Evolutionary conservation across 129 eudicot genomes (phyloP), one percentile per base, ranked within the genome.

Genomic region (Calendula officinalis): DNA sequence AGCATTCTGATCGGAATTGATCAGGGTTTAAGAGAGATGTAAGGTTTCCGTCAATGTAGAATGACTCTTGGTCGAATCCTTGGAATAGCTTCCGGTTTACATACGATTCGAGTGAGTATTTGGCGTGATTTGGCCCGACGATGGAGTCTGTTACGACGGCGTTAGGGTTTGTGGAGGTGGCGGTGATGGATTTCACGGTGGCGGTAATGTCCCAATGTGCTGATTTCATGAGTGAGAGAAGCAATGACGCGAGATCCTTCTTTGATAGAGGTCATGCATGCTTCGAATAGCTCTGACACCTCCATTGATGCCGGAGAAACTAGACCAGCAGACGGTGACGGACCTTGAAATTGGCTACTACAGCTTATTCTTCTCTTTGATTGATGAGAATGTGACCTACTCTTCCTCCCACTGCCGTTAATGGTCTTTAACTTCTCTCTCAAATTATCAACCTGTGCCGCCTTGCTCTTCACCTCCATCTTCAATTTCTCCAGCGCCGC

Each of bases 121-220:
- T 91, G 1, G 95, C 85, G 44, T 88, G 92, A 68, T 75, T 79
- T 37, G 84, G 73, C 5, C 86, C 81, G 58, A 79, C 73, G 2
- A 73, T 64, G 41, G 76, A 60, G 74, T 82, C 80, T 36, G 67
- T 59, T 56, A 64, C 69, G 6, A 70, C 34, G 43, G 71, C 22
- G 41, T 68, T 46, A 3, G 81, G 50, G 52, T 50, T 63, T 34
- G 58, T 53, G 32, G 76, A 13, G 55, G 76, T 39, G 14, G 89
- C 82, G 38, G 76, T 89, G 10, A 92, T 92, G 65, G 96, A 92
- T 64, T 81, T 79, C 11, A 92, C 92, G 5, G 99, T 95, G 9
- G 99, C 95, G 0, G 87, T 75, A 7, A 92, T 83, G 77, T 92
- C 99, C 99, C 99, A 92, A 59, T 73, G 87, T n/a, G 95, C 92